Conservation (phyloP, 2,329 filamentous ascomycete genomes). For the Macrophomina tecta region DNA sequence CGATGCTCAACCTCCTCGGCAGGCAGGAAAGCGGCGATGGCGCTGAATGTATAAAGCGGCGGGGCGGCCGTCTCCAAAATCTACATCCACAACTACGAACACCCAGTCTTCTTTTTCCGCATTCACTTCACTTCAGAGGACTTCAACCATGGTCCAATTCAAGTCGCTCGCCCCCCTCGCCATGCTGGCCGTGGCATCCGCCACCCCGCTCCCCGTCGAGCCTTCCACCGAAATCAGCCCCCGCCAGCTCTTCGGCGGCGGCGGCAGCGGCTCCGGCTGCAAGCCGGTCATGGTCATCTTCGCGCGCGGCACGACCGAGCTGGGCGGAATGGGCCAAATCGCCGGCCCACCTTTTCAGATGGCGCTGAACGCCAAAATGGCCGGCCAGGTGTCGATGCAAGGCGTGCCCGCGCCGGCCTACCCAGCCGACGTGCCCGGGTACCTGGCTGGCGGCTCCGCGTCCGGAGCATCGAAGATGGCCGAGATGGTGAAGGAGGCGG, state of each 20-base stretch:
- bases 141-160: background rate
- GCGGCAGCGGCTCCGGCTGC: constrained; percentile 37
- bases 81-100: background rate
- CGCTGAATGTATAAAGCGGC: background rate
- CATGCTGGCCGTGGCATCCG: background rate
- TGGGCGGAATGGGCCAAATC: constrained; percentile 58
- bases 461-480: constrained; percentile 55
- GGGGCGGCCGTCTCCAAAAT: background rate
- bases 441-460: constrained; percentile 54
- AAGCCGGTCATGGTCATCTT: constrained; percentile 60
- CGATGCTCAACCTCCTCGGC: background rate
- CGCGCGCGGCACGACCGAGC: constrained; percentile 61
- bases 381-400: constrained; percentile 54
- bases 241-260: constrained; percentile 3
- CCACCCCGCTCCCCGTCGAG: background rate
- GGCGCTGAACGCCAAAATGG: constrained; percentile 51
- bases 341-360: constrained; percentile 60
- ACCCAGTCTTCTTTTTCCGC: background rate
- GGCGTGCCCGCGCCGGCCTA: constrained; percentile 57
- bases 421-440: constrained; percentile 52
- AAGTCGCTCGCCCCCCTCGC: background rate
- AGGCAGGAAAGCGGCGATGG: background rate
- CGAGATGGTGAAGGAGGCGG: constrained; percentile 45
- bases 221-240: background rate
- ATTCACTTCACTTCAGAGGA: background rate